A percentile compares a stretch with the other conserved stretches of the same genome.
phyloP scores from a whole-genome alignment of 805 yeast genomes.

The Saturnispora halmiae region DNA sequence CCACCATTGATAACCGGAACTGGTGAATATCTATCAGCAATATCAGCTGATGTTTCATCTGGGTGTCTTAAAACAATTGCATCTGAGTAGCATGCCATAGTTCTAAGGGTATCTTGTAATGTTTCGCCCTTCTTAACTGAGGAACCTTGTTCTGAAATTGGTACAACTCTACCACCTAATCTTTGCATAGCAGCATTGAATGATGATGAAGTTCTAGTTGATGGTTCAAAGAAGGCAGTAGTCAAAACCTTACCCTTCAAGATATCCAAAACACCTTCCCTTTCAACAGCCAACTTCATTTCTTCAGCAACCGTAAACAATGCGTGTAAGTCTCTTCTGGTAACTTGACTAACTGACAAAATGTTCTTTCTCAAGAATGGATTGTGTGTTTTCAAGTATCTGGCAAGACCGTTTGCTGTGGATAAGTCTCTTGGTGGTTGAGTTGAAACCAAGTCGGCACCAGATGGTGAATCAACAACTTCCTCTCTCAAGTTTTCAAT shows the following conservation, averaged over 20 bases:
- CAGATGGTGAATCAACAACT: constrained; percentile 40
- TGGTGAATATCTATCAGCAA: constrained; percentile 94
- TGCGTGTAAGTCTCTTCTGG: constrained; percentile 82
- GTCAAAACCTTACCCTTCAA: constrained; percentile 86
- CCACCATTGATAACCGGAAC: constrained; percentile 98
- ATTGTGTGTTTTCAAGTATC: constrained; percentile 71
- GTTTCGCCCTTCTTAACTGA: constrained; percentile 98
- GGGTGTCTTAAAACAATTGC: constrained; percentile 98
- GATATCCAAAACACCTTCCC: constrained; percentile 88
- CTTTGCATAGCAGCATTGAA: constrained; percentile 99
- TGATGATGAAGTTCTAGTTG: constrained; percentile 93
- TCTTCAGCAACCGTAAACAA: constrained; percentile 96
- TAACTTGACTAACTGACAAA: constrained; percentile 78
- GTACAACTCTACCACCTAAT: constrained; percentile 93
- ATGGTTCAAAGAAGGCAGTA: constrained; percentile 96
- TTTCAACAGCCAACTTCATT: constrained; percentile 92
- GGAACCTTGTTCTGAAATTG: constrained; percentile 78
- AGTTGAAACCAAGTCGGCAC: constrained; percentile 64
- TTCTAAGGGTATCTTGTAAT: constrained; percentile 90
- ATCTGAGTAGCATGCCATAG: constrained; percentile 91
- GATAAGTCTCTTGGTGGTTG: constrained; percentile 64
- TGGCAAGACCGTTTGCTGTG: constrained; percentile 71
- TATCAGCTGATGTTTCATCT: constrained; percentile 78
- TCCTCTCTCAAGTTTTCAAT: constrained; percentile 23
- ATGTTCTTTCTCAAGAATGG: constrained; percentile 86